phyloP scores from a whole-genome alignment of 768 basidiomycete species.

The Gloeophyllum trabeum region DNA sequence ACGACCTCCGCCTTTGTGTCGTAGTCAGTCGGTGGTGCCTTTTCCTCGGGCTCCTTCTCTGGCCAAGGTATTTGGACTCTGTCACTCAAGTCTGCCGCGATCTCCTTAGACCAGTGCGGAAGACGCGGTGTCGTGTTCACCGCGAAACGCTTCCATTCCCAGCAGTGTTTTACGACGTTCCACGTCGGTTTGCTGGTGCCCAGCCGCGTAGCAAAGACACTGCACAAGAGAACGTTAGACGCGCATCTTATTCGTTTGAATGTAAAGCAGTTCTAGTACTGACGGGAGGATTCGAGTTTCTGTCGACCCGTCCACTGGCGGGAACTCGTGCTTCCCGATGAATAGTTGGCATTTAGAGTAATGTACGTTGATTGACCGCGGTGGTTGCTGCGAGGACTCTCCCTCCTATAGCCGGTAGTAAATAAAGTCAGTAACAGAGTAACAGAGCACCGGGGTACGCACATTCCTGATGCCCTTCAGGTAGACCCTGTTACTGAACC shows the following conservation, averaged over 20 bases:
- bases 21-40: too few relatives aligned
- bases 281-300: conserved; percentile 35
- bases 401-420: not conserved
- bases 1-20: conserved; percentile 59
- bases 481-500: conserved; percentile 56
- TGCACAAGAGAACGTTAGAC: conserved; percentile 15
- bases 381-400: not conserved
- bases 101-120: conserved; percentile 21
- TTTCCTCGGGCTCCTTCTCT: conserved; percentile 14
- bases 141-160: conserved; percentile 66
- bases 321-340: conserved; percentile 54
- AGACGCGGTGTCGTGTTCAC: conserved; percentile 49
- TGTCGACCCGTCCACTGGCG: conserved; percentile 25
- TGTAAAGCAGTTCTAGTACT: too few relatives aligned
- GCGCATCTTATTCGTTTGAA: too few relatives aligned
- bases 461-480: conserved; percentile 35
- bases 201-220: conserved; percentile 70
- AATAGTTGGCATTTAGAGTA: conserved; percentile 78
- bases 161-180: conserved; percentile 42
- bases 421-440: too few relatives aligned
- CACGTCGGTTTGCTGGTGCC: conserved; percentile 50
- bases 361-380: conserved; percentile 33
- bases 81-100: conserved; percentile 15
- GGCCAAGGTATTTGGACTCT: conserved; percentile 64
- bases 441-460: conserved; percentile 12